Percentiles rank a stretch among this genome's conserved stretches.
Evolutionary conservation across 2,329 filamentous ascomycete species (phyloP).

Genomic region (Scedosporium aurantiacum): DNA sequence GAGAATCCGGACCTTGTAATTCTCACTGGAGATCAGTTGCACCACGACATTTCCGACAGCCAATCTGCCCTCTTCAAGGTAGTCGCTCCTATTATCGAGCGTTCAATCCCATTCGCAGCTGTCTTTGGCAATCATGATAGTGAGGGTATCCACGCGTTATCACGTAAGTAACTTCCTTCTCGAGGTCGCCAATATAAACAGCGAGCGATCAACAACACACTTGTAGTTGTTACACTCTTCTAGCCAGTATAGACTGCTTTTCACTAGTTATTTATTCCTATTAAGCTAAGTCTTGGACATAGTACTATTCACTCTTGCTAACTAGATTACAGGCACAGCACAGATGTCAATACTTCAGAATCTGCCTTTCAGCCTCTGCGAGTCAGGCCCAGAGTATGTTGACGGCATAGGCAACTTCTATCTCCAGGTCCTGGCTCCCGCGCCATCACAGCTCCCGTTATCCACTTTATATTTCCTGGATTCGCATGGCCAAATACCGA

Average conservation of each 20-base stretch:
- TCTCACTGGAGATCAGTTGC: constrained; percentile 87
- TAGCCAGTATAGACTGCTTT: constrained; percentile 2
- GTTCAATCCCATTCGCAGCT: constrained; percentile 80
- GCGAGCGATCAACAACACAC: background rate
- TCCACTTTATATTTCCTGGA: constrained; percentile 89
- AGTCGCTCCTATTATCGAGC: constrained; percentile 69
- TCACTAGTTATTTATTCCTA: background rate
- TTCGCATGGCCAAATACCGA: constrained; percentile 81
- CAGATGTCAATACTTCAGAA: constrained; percentile 81
- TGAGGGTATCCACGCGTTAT: constrained; percentile 53
- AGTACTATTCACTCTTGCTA: constrained; percentile 16
- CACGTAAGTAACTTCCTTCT: constrained; percentile 22
- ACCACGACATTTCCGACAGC: constrained; percentile 59
- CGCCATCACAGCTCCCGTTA: constrained; percentile 75
- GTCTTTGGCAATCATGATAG: constrained; percentile 99
- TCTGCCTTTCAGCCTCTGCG: constrained; percentile 78
- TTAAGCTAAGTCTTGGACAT: constrained; percentile 14
- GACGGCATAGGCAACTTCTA: constrained; percentile 93
- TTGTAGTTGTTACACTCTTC: constrained; percentile 11
- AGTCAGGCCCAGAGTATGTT: constrained; percentile 68
- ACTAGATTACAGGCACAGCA: constrained; percentile 52
- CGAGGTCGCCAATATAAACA: constrained; percentile 8
- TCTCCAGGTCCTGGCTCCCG: constrained; percentile 75
- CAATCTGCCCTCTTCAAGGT: constrained; percentile 81
- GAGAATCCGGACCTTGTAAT: constrained; percentile 91